These are phyloP conservation scores for Botrytis elliptica DNA, from an alignment of 2,329 filamentous ascomycete species.

Conservation along the genomic window DNA sequence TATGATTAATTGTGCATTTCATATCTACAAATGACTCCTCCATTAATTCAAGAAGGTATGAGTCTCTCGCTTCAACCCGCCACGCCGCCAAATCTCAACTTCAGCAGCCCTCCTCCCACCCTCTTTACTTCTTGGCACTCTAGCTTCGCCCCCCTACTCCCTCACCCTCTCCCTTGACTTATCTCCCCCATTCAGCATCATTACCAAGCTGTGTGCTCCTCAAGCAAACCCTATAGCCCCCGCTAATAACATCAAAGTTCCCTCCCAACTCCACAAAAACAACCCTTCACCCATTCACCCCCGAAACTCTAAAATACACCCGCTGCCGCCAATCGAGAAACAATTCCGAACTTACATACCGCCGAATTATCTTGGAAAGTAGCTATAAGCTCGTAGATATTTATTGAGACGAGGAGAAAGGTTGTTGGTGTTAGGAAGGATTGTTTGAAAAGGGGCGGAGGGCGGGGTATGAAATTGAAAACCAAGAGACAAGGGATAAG, in stretches of 20 bases:
- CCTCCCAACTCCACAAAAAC: not conserved
- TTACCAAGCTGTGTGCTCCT: rapidly evolving
- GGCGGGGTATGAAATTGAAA: not conserved
- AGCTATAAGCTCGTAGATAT: not conserved
- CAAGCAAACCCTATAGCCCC: not conserved
- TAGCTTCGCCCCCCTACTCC: not conserved
- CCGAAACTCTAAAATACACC: not conserved
- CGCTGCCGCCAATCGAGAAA: not conserved
- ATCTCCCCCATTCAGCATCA: rapidly evolving
- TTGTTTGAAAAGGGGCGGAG: too few relatives aligned
- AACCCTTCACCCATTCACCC: not conserved
- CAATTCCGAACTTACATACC: too few relatives aligned
- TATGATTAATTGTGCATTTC: not conserved
- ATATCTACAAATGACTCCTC: not conserved
- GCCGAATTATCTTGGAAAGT: not conserved
- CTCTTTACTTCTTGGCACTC: not conserved
- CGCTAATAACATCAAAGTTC: not conserved
- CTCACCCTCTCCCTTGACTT: too few relatives aligned
- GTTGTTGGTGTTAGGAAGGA: not conserved
- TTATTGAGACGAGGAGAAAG: not conserved
- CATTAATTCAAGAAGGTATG: rapidly evolving
- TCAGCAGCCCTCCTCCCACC: not conserved
- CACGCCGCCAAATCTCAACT: too few relatives aligned
- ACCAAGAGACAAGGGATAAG: not conserved
- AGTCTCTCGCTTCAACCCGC: not conserved